phyloP scores from a whole-genome alignment of 495 filamentous ascomycete species.

The Podospora sp. region DNA sequence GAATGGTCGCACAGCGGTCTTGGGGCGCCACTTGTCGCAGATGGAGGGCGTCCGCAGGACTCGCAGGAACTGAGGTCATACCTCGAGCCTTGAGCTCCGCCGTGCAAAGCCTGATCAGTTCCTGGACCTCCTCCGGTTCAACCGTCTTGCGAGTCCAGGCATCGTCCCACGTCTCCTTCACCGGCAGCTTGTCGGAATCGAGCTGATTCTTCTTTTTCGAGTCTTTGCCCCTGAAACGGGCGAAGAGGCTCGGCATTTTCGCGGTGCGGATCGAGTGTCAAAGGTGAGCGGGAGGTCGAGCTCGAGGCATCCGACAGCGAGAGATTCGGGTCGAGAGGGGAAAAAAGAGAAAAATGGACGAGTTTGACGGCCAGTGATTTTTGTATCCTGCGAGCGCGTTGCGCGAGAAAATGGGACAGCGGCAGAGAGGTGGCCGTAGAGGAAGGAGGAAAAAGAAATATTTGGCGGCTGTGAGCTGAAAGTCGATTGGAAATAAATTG shows the following conservation, averaged over 20 bases:
- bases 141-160: slow-evolving; percentile 86
- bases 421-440: slow-evolving; percentile 13
- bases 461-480: slow-evolving; percentile 25
- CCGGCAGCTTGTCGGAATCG: slow-evolving; percentile 52
- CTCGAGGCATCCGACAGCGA: slow-evolving; percentile 20
- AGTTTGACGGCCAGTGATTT: slow-evolving; percentile 9
- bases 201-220: slow-evolving; percentile 59
- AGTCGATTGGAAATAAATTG: slow-evolving; percentile 16
- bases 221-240: slow-evolving; percentile 74
- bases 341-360: slow-evolving; percentile 6
- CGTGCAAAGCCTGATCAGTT: slow-evolving; percentile 80
- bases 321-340: slow-evolving; percentile 6
- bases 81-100: slow-evolving; percentile 93
- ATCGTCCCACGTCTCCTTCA: slow-evolving; percentile 83
- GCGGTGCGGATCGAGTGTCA: slow-evolving; percentile 28
- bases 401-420: slow-evolving; percentile 17
- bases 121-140: slow-evolving; percentile 86
- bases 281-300: slow-evolving; percentile 25
- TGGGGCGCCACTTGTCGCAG: background rate
- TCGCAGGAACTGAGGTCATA: slow-evolving; percentile 51
- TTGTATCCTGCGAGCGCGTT: background rate
- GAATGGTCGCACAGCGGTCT: slow-evolving; percentile 24
- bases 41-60: slow-evolving; percentile 6
- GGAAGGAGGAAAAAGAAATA: slow-evolving; percentile 25
- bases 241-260: slow-evolving; percentile 67